Evolutionary conservation across 2,329 filamentous ascomycete genomes (phyloP), one percentile per base, ranked within the genome.

Genomic region (Biscogniauxia marginata): DNA sequence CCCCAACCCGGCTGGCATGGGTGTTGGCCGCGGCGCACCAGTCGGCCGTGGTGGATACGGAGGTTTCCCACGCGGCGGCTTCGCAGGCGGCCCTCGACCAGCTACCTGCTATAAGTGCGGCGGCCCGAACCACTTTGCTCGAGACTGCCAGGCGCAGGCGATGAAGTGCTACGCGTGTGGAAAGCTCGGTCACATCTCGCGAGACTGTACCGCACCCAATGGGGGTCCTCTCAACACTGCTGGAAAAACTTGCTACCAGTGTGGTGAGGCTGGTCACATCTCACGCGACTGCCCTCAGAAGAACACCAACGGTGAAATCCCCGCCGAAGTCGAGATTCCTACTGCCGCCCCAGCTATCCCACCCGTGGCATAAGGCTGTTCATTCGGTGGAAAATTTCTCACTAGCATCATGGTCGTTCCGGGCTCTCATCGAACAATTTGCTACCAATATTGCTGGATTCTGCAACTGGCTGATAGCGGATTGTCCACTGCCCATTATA

Each of bases 131-230:
- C 95, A 99, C 79, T 99, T 96, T 73, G 95, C 95, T 63, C 90
- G 95, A 64, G 95, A 99, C 71, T 99, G 95, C 83, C 95, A 98
- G 81, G 93, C 95, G 66, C 92, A 96, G 77, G 91, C 92, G 62
- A 96, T 96, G 91, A 97, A 97, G 81, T 97, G 93, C 83, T 97
- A 96, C 71, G 93, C 93, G 65, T 97, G 93, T 73, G 93, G 93
- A 73, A 96, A 96, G 81, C 86, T 96, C 66, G 91, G 91, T 51
- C 92, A 96, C 79, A 96, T 96, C 75, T 96, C 90, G 9, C 81
- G 83, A 68, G 95, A 99, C 77, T 99, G 95, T 83, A 96, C 93
- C 48, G 91, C 93, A 60, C 93, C 95, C 63, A 98, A 98, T 75
- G 95, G 95, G 55, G 95, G 95, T 21, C 92, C 93, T 48, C 83